These are phyloP conservation scores for Pseudogymnoascus sp. DNA, from an alignment of 2,329 filamentous ascomycete species.

Conservation along the genomic window DNA sequence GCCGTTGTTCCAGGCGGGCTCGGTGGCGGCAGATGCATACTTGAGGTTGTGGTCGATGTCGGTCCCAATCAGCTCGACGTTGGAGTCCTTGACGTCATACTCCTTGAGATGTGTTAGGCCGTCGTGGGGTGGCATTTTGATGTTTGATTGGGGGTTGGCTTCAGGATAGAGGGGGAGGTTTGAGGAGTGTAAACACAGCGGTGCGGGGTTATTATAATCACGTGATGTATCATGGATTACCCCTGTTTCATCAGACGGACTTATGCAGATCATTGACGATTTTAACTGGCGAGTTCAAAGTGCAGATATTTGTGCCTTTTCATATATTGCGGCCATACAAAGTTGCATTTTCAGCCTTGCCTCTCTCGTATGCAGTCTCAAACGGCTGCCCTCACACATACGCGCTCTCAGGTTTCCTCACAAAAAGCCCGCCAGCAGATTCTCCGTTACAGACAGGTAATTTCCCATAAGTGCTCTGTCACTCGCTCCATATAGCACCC, in stretches of 20 bases:
- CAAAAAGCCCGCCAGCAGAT: background rate
- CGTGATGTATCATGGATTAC: background rate
- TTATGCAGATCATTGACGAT: background rate
- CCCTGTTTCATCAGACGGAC: background rate
- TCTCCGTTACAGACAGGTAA: background rate
- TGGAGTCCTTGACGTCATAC: conserved; percentile 62
- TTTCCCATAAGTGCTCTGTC: background rate
- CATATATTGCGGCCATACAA: background rate
- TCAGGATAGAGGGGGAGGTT: background rate
- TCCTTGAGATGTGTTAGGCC: conserved; percentile 56
- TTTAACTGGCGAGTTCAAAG: background rate
- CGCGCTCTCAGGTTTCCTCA: background rate
- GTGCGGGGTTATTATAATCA: background rate
- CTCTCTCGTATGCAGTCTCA: background rate
- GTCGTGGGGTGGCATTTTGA: conserved; percentile 51
- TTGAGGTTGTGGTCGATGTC: conserved; percentile 62
- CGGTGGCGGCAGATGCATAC: conserved; percentile 55
- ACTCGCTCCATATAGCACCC: background rate
- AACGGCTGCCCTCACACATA: background rate
- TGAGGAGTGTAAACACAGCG: background rate
- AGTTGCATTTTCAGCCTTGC: background rate
- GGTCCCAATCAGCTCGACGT: conserved; percentile 57
- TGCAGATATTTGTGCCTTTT: background rate
- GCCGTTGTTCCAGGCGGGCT: conserved; percentile 58
- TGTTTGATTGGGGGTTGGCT: conserved; percentile 1